These are phyloP conservation scores for Acidomyces sp. DNA, from an alignment of 495 filamentous ascomycete species.

Conservation along the genomic window DNA sequence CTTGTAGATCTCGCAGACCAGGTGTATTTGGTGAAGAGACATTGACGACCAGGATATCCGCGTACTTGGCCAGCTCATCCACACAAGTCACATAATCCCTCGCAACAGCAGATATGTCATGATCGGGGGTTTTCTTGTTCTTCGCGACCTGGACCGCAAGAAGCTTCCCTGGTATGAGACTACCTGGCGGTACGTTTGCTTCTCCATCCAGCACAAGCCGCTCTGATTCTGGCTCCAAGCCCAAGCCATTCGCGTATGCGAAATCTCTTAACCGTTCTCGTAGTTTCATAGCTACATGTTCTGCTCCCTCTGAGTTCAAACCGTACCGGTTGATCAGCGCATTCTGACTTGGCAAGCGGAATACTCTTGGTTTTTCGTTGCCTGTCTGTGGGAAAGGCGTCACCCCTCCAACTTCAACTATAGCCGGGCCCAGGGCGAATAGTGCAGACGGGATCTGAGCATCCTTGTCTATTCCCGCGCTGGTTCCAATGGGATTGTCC, in stretches of 20 bases:
- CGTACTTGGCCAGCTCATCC: slow-evolving; percentile 63
- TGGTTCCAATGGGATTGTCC: slow-evolving; percentile 77
- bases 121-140: slow-evolving; percentile 77
- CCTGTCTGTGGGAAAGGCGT: slow-evolving; percentile 76
- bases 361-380: slow-evolving; percentile 77
- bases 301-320: slow-evolving; percentile 80
- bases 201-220: slow-evolving; percentile 58
- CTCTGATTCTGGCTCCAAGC: slow-evolving; percentile 49
- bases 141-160: slow-evolving; percentile 95
- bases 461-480: slow-evolving; percentile 88
- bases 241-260: slow-evolving; percentile 55
- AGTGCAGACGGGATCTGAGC: slow-evolving; percentile 73
- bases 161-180: slow-evolving; percentile 56
- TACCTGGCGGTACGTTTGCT: slow-evolving; percentile 55
- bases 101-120: slow-evolving; percentile 70
- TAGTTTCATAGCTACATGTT: slow-evolving; percentile 66
- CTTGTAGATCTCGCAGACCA: slow-evolving; percentile 72
- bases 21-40: slow-evolving; percentile 95
- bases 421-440: slow-evolving; percentile 63
- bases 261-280: slow-evolving; percentile 65
- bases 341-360: slow-evolving; percentile 65
- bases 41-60: slow-evolving; percentile 91
- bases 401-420: slow-evolving; percentile 84
- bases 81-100: slow-evolving; percentile 81
- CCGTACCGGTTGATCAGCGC: slow-evolving; percentile 93